Base-by-base conservation (phyloP, 2,329 filamentous ascomycete species). In the Talaromyces albobiverticillius region DNA sequence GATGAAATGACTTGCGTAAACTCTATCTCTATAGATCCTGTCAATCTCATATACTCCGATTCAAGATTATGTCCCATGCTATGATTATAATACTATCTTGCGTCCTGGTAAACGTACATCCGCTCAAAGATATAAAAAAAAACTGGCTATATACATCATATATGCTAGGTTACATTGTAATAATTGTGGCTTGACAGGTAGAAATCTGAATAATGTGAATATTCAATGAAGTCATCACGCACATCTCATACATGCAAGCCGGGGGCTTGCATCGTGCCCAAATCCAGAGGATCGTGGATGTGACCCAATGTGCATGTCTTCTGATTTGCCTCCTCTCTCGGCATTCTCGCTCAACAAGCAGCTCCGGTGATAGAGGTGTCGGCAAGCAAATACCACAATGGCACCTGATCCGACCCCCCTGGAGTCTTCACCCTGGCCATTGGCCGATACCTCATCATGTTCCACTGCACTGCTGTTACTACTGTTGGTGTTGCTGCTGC, bases 351-450 rank as follows among this genome's bases (percentile, higher is more conserved):
- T 65, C 56, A 71, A 53, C 51, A 79, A 60, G 63, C 76, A 79
- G 34, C 65, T 66, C 22, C 70, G 72, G 61, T 79, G 76, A 62
- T 76, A 79, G 46, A 78, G 56, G 64, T 79, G 76, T 51, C 76
- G 70, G 62, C 76, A 79, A 9, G 75, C 71, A 61, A 79, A 79
- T 14, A 78, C 69, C 31, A 79, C 67, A 23, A 75, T 62, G 0
- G 75, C 67, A 45, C 61, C 63, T 18, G 54, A 34, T 10, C 51
- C 54, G 22, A 25, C 13, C 31, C 47, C 41, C 42, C 48, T 43
- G 11, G 26, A 26, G 18, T 32, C 47, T 23, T 23, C 40, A 31
- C 31, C 46, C 43, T 26, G 41, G 38, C 34, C 41, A 46, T 3
- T 48, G 31, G 46, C 20, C 29, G 32, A 23, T 16, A 36, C 41